Evolutionary conservation across 352 stramenopile genomes (phyloP).

Genomic region (Phytophthora sp.): DNA sequence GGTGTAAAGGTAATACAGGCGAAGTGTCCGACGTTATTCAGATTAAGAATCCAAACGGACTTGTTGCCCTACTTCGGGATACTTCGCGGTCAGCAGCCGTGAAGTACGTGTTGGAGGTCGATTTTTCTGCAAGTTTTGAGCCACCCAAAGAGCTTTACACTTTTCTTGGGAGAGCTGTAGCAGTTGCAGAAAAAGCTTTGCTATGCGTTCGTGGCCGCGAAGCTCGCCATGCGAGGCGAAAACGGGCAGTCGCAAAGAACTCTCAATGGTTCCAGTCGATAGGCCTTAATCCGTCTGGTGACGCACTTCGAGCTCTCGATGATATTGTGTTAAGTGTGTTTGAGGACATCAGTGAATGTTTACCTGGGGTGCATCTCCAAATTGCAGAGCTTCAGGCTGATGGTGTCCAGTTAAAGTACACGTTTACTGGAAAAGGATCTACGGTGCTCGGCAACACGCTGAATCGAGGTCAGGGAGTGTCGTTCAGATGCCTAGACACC

Average conservation of each 20-base stretch:
- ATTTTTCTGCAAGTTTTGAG: slow-evolving; percentile 32
- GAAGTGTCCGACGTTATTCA: not conserved
- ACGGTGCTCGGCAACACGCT: slow-evolving; percentile 33
- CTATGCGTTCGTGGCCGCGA: slow-evolving; percentile 61
- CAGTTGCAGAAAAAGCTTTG: slow-evolving; percentile 50
- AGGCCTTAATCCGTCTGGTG: slow-evolving; percentile 53
- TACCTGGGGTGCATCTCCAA: slow-evolving; percentile 63
- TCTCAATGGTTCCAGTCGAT: slow-evolving; percentile 38
- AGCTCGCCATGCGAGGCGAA: slow-evolving; percentile 32
- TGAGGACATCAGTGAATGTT: slow-evolving; percentile 46
- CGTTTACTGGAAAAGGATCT: slow-evolving; percentile 52
- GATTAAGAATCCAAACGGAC: slow-evolving; percentile 39
- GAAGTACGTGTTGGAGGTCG: slow-evolving; percentile 56
- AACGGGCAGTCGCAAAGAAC: slow-evolving; percentile 19
- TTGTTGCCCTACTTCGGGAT: slow-evolving; percentile 44
- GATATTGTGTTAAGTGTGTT: slow-evolving; percentile 52
- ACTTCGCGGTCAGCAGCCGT: slow-evolving; percentile 9
- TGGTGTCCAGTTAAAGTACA: slow-evolving; percentile 54
- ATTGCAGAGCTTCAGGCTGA: slow-evolving; percentile 60
- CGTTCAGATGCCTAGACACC: slow-evolving; percentile 60
- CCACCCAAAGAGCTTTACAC: slow-evolving; percentile 1
- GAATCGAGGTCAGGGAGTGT: slow-evolving; percentile 55
- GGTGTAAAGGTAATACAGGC: not conserved
- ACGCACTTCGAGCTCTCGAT: slow-evolving; percentile 54
- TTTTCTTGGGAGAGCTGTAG: slow-evolving; percentile 45